Evolutionary conservation across 768 basidiomycete genomes (phyloP).

Genomic region (Grammothele lineata): DNA sequence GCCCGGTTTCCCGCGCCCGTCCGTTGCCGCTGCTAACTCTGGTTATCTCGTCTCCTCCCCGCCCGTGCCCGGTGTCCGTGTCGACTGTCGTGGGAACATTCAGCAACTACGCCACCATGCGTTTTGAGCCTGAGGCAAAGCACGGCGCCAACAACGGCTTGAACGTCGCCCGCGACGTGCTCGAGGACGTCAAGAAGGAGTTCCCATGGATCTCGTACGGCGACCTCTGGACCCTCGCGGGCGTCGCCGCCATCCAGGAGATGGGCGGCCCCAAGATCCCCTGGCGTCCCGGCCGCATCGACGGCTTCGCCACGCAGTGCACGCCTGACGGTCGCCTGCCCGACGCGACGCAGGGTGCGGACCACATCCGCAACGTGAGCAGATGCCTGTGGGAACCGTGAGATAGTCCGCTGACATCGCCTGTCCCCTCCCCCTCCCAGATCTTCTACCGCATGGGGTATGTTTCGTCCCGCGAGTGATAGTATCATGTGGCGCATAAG

Average conservation of each 20-base stretch:
- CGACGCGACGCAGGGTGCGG: slow-evolving; percentile 77
- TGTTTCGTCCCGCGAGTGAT: slow-evolving; percentile 4
- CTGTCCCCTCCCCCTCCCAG: slow-evolving; percentile 24
- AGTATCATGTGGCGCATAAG: too few species aligned
- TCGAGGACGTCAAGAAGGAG: slow-evolving; percentile 85
- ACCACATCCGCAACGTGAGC: slow-evolving; percentile 77
- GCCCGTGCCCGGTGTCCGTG: slow-evolving; percentile 9
- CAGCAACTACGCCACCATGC: slow-evolving; percentile 98
- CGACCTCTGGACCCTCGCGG: slow-evolving; percentile 94
- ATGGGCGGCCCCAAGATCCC: slow-evolving; percentile 89
- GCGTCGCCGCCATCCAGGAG: slow-evolving; percentile 90
- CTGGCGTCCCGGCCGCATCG: slow-evolving; percentile 92
- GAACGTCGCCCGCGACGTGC: slow-evolving; percentile 69
- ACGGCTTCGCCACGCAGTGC: slow-evolving; percentile 69
- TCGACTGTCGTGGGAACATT: neutral
- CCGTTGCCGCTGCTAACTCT: slow-evolving; percentile 1
- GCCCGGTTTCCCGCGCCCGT: neutral
- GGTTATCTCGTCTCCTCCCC: slow-evolving; percentile 1
- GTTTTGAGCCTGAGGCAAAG: slow-evolving; percentile 83
- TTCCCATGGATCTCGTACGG: slow-evolving; percentile 95
- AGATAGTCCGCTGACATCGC: neutral
- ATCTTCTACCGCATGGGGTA: slow-evolving; percentile 91
- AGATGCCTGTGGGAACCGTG: neutral
- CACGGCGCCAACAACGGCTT: slow-evolving; percentile 87
- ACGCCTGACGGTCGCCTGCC: slow-evolving; percentile 90